Conservation (phyloP, 208 protist genomes). For the Crithidia mellificae region DNA sequence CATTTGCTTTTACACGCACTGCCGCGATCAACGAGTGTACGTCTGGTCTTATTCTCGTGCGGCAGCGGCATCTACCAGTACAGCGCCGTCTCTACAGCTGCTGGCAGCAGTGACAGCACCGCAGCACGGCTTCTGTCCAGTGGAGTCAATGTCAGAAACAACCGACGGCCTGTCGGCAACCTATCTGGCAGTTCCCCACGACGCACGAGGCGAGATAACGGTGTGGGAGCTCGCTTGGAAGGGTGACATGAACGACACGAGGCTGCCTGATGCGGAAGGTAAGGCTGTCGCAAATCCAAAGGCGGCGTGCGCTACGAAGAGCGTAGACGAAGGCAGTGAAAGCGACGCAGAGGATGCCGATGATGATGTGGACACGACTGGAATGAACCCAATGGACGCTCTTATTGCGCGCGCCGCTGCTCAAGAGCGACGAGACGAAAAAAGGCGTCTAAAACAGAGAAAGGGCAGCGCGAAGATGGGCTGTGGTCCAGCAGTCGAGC, state of each 20-base stretch:
- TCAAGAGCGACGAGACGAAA: constrained; percentile 14
- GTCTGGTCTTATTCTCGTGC: constrained; percentile 43
- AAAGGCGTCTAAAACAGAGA: background rate
- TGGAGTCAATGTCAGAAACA: constrained; percentile 22
- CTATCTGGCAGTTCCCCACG: constrained; percentile 57
- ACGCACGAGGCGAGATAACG: constrained; percentile 50
- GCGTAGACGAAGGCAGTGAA: background rate
- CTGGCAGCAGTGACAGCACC: constrained; percentile 54
- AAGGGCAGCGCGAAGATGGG: background rate
- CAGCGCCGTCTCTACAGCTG: constrained; percentile 25
- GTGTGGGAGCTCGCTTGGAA: constrained; percentile 28
- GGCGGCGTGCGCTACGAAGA: too few species aligned
- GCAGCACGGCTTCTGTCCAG: constrained; percentile 76
- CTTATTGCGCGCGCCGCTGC: constrained; percentile 36
- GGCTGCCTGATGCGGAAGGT: too few species aligned
- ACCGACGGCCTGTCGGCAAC: constrained; percentile 5
- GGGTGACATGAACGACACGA: too few species aligned
- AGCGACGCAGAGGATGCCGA: constrained; percentile 4
- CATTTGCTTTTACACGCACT: constrained; percentile 77
- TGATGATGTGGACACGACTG: constrained; percentile 17
- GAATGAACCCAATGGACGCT: constrained; percentile 43
- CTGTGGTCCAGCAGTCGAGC: background rate
- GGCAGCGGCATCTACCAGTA: background rate
- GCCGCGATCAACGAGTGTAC: constrained; percentile 74
- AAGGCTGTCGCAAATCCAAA: too few species aligned